Conservation (phyloP, 495 filamentous ascomycete genomes). For the Penicillium flavigenum region DNA sequence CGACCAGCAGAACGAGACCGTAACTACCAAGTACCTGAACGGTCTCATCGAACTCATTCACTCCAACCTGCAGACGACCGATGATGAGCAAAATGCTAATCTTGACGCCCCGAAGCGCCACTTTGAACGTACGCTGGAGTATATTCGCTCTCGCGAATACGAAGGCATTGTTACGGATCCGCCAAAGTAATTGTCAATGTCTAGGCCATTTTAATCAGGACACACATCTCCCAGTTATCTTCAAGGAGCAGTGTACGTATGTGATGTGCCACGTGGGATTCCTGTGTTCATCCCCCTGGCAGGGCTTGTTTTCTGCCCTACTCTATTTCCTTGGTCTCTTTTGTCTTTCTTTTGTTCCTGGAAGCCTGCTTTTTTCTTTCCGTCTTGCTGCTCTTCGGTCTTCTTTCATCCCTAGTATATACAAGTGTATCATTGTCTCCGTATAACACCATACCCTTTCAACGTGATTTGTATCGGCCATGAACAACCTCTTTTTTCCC, state of each 20-base stretch:
- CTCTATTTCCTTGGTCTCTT: constrained; percentile 9
- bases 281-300: constrained; percentile 12
- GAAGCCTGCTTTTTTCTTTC: constrained; percentile 23
- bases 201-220: background rate
- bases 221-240: background rate
- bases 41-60: constrained; percentile 98
- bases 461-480: constrained; percentile 13
- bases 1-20: constrained; percentile 97
- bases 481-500: background rate
- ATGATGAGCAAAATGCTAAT: constrained; percentile 63
- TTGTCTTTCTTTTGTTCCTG: constrained; percentile 18
- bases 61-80: constrained; percentile 84
- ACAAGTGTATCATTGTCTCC: constrained; percentile 36
- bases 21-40: constrained; percentile 97
- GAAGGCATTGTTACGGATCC: constrained; percentile 83
- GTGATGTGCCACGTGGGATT: constrained; percentile 9
- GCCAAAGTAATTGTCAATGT: constrained; percentile 37
- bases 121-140: constrained; percentile 91
- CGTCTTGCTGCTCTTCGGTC: background rate
- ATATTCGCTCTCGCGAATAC: constrained; percentile 86
- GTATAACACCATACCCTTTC: constrained; percentile 30
- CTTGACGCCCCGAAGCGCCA: constrained; percentile 86
- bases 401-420: constrained; percentile 32
- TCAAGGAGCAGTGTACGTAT: background rate
- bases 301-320: constrained; percentile 14